Conservation (phyloP, 495 filamentous ascomycete species). For the Penicillium subrubescens region DNA sequence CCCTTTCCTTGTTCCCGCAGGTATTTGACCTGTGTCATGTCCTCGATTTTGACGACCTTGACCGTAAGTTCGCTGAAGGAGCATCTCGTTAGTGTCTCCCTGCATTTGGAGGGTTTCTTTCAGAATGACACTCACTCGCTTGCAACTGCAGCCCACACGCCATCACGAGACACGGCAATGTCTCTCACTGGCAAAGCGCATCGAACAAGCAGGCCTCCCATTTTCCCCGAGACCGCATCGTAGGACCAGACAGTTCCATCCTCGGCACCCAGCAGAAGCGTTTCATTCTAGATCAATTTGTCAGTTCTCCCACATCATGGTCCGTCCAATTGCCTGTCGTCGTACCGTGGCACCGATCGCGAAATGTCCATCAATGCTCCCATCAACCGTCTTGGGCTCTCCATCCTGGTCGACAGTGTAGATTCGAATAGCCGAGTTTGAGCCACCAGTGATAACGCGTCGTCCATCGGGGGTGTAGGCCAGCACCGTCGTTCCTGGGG, state of each 20-base stretch:
- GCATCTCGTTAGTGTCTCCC: conserved; percentile 14
- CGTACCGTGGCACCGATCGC: conserved; percentile 69
- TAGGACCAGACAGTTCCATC: conserved; percentile 93
- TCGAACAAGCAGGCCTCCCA: conserved; percentile 79
- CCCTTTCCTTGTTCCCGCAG: conserved; percentile 80
- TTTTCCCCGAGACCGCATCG: conserved; percentile 70
- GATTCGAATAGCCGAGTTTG: conserved; percentile 86
- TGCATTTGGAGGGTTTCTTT: not conserved
- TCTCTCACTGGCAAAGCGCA: conserved; percentile 83
- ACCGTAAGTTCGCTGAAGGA: conserved; percentile 72
- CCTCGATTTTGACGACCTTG: conserved; percentile 79
- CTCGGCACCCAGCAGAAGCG: conserved; percentile 85
- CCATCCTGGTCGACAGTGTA: conserved; percentile 89
- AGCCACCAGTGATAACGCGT: conserved; percentile 79
- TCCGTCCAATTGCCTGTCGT: too few species aligned
- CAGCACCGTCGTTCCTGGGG: conserved; percentile 65
- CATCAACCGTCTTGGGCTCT: conserved; percentile 87
- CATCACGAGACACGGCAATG: conserved; percentile 79
- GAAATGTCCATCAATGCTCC: conserved; percentile 78
- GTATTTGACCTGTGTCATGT: conserved; percentile 71
- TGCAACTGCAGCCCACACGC: conserved; percentile 88
- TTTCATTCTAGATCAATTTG: conserved; percentile 55
- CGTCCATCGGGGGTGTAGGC: conserved; percentile 71
- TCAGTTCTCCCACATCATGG: conserved; percentile 9
- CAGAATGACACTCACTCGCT: conserved; percentile 66